These are phyloP conservation scores for Orychophragmus violaceus DNA, from an alignment of 345 rosid species.

Conservation along the genomic window DNA sequence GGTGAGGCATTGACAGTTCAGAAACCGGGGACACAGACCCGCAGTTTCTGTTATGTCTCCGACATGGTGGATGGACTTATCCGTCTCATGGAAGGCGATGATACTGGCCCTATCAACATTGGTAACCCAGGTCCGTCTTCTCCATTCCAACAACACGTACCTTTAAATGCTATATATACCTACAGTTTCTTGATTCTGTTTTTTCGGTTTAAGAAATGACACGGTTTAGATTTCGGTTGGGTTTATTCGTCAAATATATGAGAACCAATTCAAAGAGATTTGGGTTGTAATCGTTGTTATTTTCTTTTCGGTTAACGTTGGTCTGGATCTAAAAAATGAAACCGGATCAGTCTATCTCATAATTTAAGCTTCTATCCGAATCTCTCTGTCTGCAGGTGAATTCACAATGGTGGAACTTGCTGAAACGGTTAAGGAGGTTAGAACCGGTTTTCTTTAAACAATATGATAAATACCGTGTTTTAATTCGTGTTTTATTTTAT, in stretches of 20 bases:
- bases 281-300: not conserved
- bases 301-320: not conserved
- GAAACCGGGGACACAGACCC: constrained; percentile 91
- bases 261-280: not conserved
- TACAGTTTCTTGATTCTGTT: no score
- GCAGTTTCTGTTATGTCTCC: constrained; percentile 93
- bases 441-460: not conserved
- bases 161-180: not conserved
- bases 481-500: not conserved
- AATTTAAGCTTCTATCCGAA: not conserved
- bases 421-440: constrained; percentile 87
- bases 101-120: constrained; percentile 93
- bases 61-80: constrained; percentile 98
- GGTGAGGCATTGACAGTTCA: constrained; percentile 90
- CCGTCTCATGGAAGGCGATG: constrained; percentile 86
- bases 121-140: constrained; percentile 77
- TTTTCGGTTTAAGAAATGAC: no score
- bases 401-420: constrained; percentile 94
- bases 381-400: constrained; percentile 47
- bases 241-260: not conserved
- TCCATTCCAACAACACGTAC: not conserved
- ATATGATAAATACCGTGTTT: not conserved
- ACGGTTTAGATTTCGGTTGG: not conserved
- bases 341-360: no score
- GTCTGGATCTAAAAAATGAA: not conserved